A percentile compares a stretch with the other conserved stretches of the same genome.
Evolutionary conservation across 2,329 filamentous ascomycete species (phyloP).

Genomic region (Curvularia verruculosa): DNA sequence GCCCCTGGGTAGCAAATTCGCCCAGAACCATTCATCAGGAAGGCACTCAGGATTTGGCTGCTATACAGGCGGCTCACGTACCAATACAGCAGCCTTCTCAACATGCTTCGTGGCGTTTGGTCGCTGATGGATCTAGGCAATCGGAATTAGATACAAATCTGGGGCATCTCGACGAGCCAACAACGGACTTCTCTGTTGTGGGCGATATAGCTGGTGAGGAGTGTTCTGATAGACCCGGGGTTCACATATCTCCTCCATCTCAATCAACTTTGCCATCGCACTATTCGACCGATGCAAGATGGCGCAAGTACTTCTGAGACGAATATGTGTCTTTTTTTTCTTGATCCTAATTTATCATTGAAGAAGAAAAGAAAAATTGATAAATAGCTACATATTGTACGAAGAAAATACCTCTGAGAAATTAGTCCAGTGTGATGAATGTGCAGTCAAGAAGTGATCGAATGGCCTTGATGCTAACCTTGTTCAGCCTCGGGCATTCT

Average conservation of each 20-base stretch:
- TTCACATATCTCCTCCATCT: neutral
- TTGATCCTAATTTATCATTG: neutral
- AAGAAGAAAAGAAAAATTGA: no score
- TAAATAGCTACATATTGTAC: no score
- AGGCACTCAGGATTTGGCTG: neutral
- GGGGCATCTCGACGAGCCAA: neutral
- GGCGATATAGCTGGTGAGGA: neutral
- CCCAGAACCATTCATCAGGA: constrained; percentile 10
- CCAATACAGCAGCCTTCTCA: neutral
- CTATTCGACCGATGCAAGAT: constrained; percentile 9
- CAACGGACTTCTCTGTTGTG: neutral
- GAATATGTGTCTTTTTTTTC: neutral
- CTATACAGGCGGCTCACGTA: neutral
- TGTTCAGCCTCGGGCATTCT: neutral
- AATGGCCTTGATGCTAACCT: neutral
- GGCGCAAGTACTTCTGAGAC: constrained; percentile 25
- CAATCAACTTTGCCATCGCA: neutral
- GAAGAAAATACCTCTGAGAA: neutral
- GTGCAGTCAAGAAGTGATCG: neutral
- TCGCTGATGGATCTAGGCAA: neutral
- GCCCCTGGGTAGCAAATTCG: constrained; percentile 7
- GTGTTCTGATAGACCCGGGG: neutral
- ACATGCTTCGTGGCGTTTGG: constrained; percentile 5
- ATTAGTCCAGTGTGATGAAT: neutral
- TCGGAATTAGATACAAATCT: neutral